Base-by-base conservation (phyloP, 176 grass and related monocot genomes). In the Pharus latifolius region DNA sequence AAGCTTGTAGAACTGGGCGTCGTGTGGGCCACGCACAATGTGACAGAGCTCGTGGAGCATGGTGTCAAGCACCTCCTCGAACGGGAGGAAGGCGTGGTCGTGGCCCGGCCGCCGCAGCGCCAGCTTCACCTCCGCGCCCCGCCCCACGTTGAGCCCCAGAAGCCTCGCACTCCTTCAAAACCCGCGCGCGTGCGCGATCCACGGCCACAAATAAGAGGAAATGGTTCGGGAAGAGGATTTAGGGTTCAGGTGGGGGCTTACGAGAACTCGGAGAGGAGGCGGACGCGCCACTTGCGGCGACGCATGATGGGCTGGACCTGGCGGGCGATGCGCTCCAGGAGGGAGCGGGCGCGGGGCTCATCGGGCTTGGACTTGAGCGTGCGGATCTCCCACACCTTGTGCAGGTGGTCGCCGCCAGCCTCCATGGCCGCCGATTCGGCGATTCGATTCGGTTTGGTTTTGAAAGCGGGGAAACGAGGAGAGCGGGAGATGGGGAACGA, bases 281-380 rank as follows among this genome's bases (percentile, higher is more conserved):
- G 91, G 79, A 99, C 90, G 16, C 84, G 78, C 90, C 90, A 99
- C 67, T 99, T 91, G 87, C 77, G 95, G 73, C 87, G 90, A 66
- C 84, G 87, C 95, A 99, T 94, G 74, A 99, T 91, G 59, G 90
- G 90, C 75, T 99, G 87, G 57, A 99, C 95, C 79, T 99, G 90
- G 67, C 76, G 83, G 77, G 95, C 90, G 61, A 99, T 28, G 76
- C 88, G 90, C 37, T 88, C 84, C 57, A 99, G 95, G 51, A 91
- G 17, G 18, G 71, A 78, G 42, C 73, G 87, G 37, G 95, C 86
- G 24, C 83, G 46, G 10, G 88, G 49, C 72, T 90, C 87, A 47
- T 86, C 95, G 27, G 87, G 90, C 75, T 91, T 98, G 4, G 18
- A 19, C 72, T 93, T 94, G 19, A 94, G 87, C 16, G 84, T 79